These are phyloP conservation scores for Stephania japonica DNA, from an alignment of 164 flowering plant genomes.

Conservation along the genomic window DNA sequence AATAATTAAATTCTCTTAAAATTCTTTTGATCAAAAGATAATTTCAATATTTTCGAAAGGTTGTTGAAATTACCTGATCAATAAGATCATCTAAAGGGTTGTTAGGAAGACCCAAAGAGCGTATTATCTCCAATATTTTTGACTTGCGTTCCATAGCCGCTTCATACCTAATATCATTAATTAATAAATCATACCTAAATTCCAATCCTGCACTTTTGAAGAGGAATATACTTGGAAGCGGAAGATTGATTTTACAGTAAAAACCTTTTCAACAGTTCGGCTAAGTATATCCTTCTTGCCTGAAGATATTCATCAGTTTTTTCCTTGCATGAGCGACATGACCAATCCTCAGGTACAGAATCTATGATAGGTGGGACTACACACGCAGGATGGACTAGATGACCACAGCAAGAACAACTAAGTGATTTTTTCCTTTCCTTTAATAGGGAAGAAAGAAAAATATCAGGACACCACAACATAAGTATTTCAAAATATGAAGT, in stretches of 20 bases:
- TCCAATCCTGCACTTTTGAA: background rate
- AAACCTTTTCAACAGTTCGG: constrained; percentile 73
- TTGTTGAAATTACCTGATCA: constrained; percentile 60
- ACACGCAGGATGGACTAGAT: constrained; percentile 74
- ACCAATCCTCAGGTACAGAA: constrained; percentile 57
- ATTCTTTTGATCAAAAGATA: background rate
- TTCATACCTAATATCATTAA: constrained; percentile 56
- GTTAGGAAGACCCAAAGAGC: constrained; percentile 84
- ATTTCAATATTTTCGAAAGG: background rate
- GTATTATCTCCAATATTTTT: constrained; percentile 74
- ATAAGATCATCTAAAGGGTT: constrained; percentile 95
- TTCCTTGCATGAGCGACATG: constrained; percentile 82
- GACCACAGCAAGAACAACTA: constrained; percentile 78
- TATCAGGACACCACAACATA: background rate
- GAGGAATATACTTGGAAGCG: background rate
- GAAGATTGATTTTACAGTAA: background rate
- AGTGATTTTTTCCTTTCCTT: constrained; percentile 90
- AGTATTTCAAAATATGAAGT: background rate
- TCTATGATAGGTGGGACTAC: constrained; percentile 65
- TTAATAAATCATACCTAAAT: background rate
- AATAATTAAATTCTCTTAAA: background rate
- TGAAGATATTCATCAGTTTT: constrained; percentile 84
- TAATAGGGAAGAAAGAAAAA: background rate
- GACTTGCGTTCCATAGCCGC: constrained; percentile 75
- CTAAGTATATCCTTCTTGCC: constrained; percentile 50